Base-by-base conservation (phyloP, 2,329 filamentous ascomycete genomes). In the Sarocladium kiliense region DNA sequence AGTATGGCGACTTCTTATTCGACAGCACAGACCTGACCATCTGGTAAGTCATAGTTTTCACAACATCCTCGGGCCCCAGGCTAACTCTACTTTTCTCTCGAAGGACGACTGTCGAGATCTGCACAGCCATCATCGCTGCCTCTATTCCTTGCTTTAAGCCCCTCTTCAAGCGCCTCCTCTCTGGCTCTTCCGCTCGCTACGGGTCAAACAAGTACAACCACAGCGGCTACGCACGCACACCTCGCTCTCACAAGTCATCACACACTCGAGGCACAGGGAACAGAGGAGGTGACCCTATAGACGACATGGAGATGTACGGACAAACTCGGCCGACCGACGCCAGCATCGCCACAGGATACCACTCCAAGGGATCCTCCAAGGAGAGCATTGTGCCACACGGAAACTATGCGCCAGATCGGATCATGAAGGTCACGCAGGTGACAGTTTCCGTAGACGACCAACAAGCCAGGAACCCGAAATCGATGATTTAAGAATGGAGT, bases 1-100 rank as follows among this genome's bases (percentile, higher is more conserved):
- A 67, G 18, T 59, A 62, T 0, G 69, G 69, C 9, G 73, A 77
- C 54, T 72, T 72, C 58, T 64, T 78, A 0, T 55, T 18, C 27
- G 27, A 53, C 34, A 55, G 53, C 27, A 19, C 27, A 21, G 39
- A 55, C 36, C 19, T 76, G 74, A 74, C 72, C 75, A 56, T 73
- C 66, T 2, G 68, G 73, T 26, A 70, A 76, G 50, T 27, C 4
- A 3, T 37, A 34, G 19, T 32, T 32, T 12, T 32, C 30, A n/a
- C n/a, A n/a, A n/a, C n/a, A n/a, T n/a, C n/a, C n/a, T n/a, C n/a
- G n/a, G 5, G 42, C 19, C 5, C 19, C 12, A 23, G 21, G n/a
- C n/a, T 39, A 19, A 18, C 30, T 37, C 26, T 34, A 3, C n/a
- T 19, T 5, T 4, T 6, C 27, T 34, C 27, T 27, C 11, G n/a